Conservation (phyloP, 768 basidiomycete species). For the Suillus clintonianus region DNA sequence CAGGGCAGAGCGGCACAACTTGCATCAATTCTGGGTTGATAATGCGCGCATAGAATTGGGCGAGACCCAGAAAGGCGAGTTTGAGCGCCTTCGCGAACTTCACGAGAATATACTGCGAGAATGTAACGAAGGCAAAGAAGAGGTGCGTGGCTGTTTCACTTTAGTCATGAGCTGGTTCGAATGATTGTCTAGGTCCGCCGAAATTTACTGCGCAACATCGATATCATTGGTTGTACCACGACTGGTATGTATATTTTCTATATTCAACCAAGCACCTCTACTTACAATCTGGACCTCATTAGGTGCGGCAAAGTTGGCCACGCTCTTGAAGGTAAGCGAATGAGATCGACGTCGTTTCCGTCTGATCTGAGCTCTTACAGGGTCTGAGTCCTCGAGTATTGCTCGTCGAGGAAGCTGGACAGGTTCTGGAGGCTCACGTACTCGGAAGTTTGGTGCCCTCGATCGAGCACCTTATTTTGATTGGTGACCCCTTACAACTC, state of each 20-base stretch:
- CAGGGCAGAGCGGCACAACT: slow-evolving; percentile 42
- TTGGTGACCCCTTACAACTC: slow-evolving; percentile 80
- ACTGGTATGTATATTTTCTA: slow-evolving; percentile 49
- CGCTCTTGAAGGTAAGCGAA: slow-evolving; percentile 53
- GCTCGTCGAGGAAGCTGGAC: slow-evolving; percentile 81
- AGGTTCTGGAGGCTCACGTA: slow-evolving; percentile 79
- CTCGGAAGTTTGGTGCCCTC: slow-evolving; percentile 62
- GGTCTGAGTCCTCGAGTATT: slow-evolving; percentile 60
- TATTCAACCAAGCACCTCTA: background rate
- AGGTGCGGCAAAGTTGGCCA: slow-evolving; percentile 71
- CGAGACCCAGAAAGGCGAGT: slow-evolving; percentile 39
- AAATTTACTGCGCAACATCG: slow-evolving; percentile 50
- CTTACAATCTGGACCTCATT: background rate
- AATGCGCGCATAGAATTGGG: slow-evolving; percentile 37
- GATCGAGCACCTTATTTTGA: slow-evolving; percentile 73
- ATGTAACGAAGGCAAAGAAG: slow-evolving; percentile 47
- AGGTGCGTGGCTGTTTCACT: slow-evolving; percentile 41
- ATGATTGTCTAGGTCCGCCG: slow-evolving; percentile 48
- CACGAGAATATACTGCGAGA: slow-evolving; percentile 41
- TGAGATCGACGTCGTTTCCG: background rate
- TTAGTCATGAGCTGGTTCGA: background rate
- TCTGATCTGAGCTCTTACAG: slow-evolving; percentile 33
- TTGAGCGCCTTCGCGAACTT: slow-evolving; percentile 39
- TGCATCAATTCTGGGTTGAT: slow-evolving; percentile 51
- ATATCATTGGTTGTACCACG: slow-evolving; percentile 78